Evolutionary conservation across 1,284 basidiomycete genomes (phyloP).

Genomic region (Flammula alnicola): DNA sequence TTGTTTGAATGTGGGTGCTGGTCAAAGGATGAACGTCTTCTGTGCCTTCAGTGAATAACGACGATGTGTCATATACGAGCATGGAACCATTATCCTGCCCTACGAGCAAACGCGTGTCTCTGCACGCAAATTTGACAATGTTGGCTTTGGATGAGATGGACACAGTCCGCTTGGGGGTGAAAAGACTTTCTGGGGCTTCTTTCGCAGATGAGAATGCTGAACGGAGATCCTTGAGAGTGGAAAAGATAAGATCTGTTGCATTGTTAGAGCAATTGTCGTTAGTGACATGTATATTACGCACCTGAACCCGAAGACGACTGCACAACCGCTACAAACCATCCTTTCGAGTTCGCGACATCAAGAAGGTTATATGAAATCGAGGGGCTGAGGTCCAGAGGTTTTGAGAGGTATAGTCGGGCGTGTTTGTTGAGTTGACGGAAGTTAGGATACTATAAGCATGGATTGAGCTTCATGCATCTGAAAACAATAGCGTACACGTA

Average conservation of each 20-base stretch:
- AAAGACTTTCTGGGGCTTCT: constrained; percentile 41
- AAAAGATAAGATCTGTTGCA: constrained; percentile 56
- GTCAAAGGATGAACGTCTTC: constrained; percentile 50
- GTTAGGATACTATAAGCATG: constrained; percentile 41
- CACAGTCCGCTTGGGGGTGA: constrained; percentile 54
- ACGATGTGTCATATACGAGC: constrained; percentile 57
- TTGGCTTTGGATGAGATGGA: constrained; percentile 49
- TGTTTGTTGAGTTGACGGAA: constrained; percentile 59
- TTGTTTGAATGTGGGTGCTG: constrained; percentile 48
- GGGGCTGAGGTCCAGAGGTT: constrained; percentile 48
- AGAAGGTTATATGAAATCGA: constrained; percentile 49
- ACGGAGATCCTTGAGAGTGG: constrained; percentile 61
- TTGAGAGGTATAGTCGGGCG: constrained; percentile 62
- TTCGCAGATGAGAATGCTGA: constrained; percentile 48
- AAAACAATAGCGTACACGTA: constrained; percentile 26
- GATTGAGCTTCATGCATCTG: constrained; percentile 1
- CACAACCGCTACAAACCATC: constrained; percentile 68
- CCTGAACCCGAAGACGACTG: constrained; percentile 40
- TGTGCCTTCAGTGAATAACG: constrained; percentile 51
- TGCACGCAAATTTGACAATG: constrained; percentile 56
- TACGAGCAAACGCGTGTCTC: constrained; percentile 65
- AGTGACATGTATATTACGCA: too few relatives aligned
- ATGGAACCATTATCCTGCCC: constrained; percentile 62
- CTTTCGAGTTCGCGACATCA: constrained; percentile 58
- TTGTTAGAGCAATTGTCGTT: too few relatives aligned